A percentile compares a stretch with the other conserved stretches of the same genome.
Evolutionary conservation across 139 green algal genomes (phyloP).

Genomic region (Micractinium conductrix): DNA sequence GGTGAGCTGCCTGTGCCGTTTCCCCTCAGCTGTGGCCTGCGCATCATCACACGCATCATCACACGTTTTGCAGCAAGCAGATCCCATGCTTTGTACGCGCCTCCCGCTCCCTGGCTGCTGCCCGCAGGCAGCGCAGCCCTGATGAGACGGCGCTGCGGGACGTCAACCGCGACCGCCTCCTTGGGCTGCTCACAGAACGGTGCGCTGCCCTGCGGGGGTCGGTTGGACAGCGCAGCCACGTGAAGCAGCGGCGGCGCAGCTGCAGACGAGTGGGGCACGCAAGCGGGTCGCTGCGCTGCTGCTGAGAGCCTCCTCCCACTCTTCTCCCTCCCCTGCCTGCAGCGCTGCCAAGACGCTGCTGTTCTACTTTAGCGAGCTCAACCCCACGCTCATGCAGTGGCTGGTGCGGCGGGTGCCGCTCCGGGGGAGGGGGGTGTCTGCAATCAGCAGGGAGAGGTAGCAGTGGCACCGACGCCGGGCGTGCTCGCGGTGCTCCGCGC

Average conservation of each 20-base stretch:
- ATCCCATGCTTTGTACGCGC: not conserved
- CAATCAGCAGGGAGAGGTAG: too few relatives aligned
- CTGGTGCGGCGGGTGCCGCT: conserved; percentile 27
- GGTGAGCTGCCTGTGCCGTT: not conserved
- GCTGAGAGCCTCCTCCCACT: not conserved
- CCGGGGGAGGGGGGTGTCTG: too few relatives aligned
- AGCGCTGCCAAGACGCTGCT: conserved; percentile 79
- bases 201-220: conserved; percentile 33
- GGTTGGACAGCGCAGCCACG: too few relatives aligned
- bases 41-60: not conserved
- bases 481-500: too few relatives aligned
- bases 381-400: conserved; percentile 51
- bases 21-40: not conserved
- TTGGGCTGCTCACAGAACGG: conserved; percentile 83
- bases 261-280: too few relatives aligned
- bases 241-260: too few relatives aligned
- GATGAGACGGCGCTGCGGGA: conserved; percentile 82
- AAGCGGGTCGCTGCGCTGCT: not conserved
- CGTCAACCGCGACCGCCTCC: conserved; percentile 81
- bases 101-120: not conserved
- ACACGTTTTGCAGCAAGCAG: not conserved
- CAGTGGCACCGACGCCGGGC: too few relatives aligned
- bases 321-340: not conserved
- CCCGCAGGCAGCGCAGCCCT: conserved; percentile 37
- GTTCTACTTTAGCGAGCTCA: conserved; percentile 74